Evolutionary conservation across 2,329 filamentous ascomycete genomes (phyloP).

Genomic region (Penicillium digitatum): DNA sequence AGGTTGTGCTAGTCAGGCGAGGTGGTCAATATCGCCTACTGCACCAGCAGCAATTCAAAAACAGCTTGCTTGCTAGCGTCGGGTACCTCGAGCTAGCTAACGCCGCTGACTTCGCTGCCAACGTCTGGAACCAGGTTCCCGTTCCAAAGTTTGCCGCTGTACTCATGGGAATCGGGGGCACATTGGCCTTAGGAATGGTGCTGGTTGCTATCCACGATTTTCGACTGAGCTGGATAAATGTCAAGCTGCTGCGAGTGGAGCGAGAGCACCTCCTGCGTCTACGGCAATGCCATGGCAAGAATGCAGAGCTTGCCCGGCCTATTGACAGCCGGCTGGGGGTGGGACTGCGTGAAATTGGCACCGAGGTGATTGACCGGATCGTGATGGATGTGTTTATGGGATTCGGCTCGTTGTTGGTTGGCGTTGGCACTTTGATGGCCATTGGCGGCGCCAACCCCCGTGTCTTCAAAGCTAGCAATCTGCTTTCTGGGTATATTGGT

Average conservation of each 20-base stretch:
- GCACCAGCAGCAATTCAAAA: conserved; percentile 32
- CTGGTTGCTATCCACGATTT: conserved; percentile 49
- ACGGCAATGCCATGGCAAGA: conserved; percentile 19
- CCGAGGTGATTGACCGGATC: conserved; percentile 50
- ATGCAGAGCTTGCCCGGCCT: conserved; percentile 17
- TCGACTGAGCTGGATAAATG: conserved; percentile 44
- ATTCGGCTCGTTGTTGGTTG: conserved; percentile 49
- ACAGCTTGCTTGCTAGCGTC: conserved; percentile 39
- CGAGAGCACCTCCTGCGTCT: conserved; percentile 30
- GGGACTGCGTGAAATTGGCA: conserved; percentile 49
- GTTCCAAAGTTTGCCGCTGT: conserved; percentile 49
- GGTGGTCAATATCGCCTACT: conserved; percentile 17
- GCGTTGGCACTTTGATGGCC: conserved; percentile 52
- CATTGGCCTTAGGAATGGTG: conserved; percentile 45
- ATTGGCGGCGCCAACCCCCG: conserved; percentile 47
- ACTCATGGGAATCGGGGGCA: conserved; percentile 53
- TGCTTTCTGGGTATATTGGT: conserved; percentile 55
- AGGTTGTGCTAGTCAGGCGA: conserved; percentile 14
- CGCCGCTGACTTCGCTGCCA: conserved; percentile 55
- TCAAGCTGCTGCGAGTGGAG: conserved; percentile 46
- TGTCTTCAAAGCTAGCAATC: conserved; percentile 49
- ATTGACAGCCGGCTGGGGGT: conserved; percentile 44
- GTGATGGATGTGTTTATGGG: conserved; percentile 53
- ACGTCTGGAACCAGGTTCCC: conserved; percentile 54
- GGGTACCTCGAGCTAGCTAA: conserved; percentile 56